Percentiles rank a stretch among this genome's conserved stretches.
Evolutionary conservation across 768 basidiomycete genomes (phyloP).

Genomic region (Termitomyces sp.): DNA sequence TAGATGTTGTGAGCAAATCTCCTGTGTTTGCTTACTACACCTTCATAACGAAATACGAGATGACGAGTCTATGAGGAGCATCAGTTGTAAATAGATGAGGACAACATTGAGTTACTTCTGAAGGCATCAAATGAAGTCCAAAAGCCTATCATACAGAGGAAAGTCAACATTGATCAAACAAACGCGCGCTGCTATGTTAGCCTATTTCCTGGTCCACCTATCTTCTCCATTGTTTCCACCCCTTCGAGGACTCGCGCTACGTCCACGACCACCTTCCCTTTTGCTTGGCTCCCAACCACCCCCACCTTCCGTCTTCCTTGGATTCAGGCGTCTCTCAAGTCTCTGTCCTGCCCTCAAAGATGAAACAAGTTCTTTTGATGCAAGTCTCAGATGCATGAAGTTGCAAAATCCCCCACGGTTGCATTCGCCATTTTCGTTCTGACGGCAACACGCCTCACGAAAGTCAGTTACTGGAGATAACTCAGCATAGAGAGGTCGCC

Average conservation of each 20-base stretch:
- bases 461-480: slow-evolving; percentile 98
- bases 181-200: neutral
- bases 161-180: neutral
- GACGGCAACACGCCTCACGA: slow-evolving; percentile 96
- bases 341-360: slow-evolving; percentile 79
- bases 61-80: neutral
- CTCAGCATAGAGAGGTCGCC: slow-evolving; percentile 94
- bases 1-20: neutral
- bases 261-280: slow-evolving; percentile 56
- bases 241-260: slow-evolving; percentile 69
- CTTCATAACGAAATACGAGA: neutral
- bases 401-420: slow-evolving; percentile 98
- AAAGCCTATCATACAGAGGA: neutral
- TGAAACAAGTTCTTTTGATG: slow-evolving; percentile 77
- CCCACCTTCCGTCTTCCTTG: slow-evolving; percentile 51
- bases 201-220: slow-evolving; percentile 63
- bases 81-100: neutral
- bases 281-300: slow-evolving; percentile 84
- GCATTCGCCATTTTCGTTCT: slow-evolving; percentile 98
- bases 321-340: slow-evolving; percentile 73
- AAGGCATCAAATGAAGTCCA: neutral
- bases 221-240: slow-evolving; percentile 69
- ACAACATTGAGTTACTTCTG: slow-evolving; percentile 3
- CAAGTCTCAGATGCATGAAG: slow-evolving; percentile 94
- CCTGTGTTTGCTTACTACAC: neutral